A percentile compares a stretch with the other conserved stretches of the same genome.
phyloP scores from a whole-genome alignment of 768 basidiomycete genomes.

The Mycena belliarum region DNA sequence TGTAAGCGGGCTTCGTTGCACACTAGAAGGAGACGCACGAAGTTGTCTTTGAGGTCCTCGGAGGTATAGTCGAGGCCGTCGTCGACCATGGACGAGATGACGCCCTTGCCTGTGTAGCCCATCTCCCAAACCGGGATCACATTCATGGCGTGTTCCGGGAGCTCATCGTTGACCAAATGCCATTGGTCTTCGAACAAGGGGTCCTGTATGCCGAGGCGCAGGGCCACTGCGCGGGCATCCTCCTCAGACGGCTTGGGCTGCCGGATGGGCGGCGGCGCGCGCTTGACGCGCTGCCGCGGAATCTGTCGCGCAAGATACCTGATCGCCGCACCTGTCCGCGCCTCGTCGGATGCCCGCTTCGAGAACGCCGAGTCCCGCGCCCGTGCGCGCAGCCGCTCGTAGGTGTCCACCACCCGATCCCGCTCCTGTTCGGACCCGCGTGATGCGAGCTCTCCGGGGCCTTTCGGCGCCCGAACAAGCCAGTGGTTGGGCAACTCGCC shows the following conservation, averaged over 20 bases:
- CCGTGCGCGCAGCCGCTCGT: constrained; percentile 41
- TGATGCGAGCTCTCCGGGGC: constrained; percentile 26
- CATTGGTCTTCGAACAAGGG: constrained; percentile 86
- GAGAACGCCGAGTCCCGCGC: constrained; percentile 28
- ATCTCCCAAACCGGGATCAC: constrained; percentile 89
- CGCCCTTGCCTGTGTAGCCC: constrained; percentile 84
- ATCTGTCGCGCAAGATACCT: constrained; percentile 61
- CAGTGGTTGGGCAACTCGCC: constrained; percentile 83
- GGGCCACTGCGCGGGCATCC: constrained; percentile 14
- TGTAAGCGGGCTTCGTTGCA: constrained; percentile 1
- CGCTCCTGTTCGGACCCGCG: constrained; percentile 36
- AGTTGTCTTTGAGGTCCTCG: constrained; percentile 86
- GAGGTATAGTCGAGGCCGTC: constrained; percentile 93
- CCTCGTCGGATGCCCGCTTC: constrained; percentile 41
- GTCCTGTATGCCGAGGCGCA: constrained; percentile 56
- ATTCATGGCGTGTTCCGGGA: constrained; percentile 85
- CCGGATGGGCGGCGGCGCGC: constrained; percentile 63
- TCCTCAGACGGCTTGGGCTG: constrained; percentile 22
- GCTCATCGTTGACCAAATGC: constrained; percentile 91
- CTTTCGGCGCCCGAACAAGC: constrained; percentile 67
- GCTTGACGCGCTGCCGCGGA: constrained; percentile 68
- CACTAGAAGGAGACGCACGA: constrained; percentile 57
- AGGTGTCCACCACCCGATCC: constrained; percentile 53
- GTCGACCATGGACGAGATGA: constrained; percentile 89
- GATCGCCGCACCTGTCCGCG: constrained; percentile 40